These are phyloP conservation scores for Aegilops speltoides DNA, from an alignment of 176 grass and related monocot species.

Conservation along the genomic window DNA sequence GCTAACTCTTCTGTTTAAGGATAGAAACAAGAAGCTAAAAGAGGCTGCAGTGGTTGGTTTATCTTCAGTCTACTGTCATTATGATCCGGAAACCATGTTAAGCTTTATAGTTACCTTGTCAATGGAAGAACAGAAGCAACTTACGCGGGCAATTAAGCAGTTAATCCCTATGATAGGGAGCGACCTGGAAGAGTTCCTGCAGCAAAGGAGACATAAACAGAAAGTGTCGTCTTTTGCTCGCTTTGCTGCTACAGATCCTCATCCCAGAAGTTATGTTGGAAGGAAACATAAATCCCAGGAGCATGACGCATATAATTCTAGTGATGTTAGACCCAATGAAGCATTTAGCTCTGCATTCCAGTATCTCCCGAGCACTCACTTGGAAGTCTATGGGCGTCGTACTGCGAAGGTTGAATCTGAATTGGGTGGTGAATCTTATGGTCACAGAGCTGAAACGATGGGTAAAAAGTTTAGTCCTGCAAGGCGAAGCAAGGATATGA, in stretches of 20 bases:
- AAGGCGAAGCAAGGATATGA: constrained; percentile 7
- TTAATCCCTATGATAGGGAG: constrained; percentile 64
- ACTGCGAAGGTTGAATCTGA: constrained; percentile 19
- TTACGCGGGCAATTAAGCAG: constrained; percentile 67
- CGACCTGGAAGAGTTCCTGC: constrained; percentile 80
- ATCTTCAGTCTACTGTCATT: constrained; percentile 78
- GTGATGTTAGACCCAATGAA: constrained; percentile 28
- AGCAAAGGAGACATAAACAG: constrained; percentile 65
- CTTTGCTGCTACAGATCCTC: constrained; percentile 52
- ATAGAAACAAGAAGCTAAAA: constrained; percentile 84
- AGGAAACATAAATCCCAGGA: constrained; percentile 24
- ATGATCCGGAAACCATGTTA: constrained; percentile 65
- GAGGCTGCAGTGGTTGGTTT: constrained; percentile 62
- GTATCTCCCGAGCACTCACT: constrained; percentile 12
- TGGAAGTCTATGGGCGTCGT: not conserved
- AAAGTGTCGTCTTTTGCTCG: constrained; percentile 47
- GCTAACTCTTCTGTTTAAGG: constrained; percentile 61
- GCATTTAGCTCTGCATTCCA: constrained; percentile 37
- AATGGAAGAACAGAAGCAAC: constrained; percentile 83
- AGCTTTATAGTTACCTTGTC: constrained; percentile 75
- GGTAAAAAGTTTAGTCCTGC: constrained; percentile 20
- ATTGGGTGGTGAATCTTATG: constrained; percentile 20
- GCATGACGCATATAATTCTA: constrained; percentile 21
- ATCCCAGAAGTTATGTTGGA: constrained; percentile 23
- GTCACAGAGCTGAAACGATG: constrained; percentile 26